A percentile compares a stretch with the other conserved stretches of the same genome.
phyloP scores from a whole-genome alignment of 805 yeast species.

The Suhomyces kilbournensis region DNA sequence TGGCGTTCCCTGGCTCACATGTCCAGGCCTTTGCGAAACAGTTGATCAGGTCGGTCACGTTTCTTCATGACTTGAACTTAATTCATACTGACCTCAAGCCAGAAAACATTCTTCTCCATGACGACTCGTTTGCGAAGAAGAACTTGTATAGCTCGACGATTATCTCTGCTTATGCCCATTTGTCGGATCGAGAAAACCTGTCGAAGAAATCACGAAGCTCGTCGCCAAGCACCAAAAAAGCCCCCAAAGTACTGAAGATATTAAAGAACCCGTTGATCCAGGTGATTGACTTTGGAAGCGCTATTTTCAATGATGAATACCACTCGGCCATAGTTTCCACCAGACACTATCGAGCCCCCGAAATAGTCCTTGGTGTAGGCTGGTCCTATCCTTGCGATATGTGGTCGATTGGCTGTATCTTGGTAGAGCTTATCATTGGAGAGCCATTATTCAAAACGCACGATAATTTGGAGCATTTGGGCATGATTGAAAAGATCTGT shows the following conservation, averaged over 20 bases:
- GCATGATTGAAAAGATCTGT: constrained; percentile 84
- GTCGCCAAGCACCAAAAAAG: constrained; percentile 13
- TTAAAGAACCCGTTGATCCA: constrained; percentile 78
- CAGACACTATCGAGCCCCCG: constrained; percentile 96
- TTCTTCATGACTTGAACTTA: constrained; percentile 81
- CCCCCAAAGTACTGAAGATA: constrained; percentile 42
- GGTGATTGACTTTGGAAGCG: constrained; percentile 95
- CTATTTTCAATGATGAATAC: constrained; percentile 89
- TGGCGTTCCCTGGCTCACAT: constrained; percentile 93
- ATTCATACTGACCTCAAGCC: constrained; percentile 98
- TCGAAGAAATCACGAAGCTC: constrained; percentile 1
- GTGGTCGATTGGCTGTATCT: constrained; percentile 95
- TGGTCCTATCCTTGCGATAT: constrained; percentile 97
- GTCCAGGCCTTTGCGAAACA: constrained; percentile 87
- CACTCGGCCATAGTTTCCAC: constrained; percentile 92
- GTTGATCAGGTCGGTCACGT: constrained; percentile 78
- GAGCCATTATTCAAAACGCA: constrained; percentile 94
- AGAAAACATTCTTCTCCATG: constrained; percentile 77
- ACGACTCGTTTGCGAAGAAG: constrained; percentile 45
- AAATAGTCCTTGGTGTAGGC: constrained; percentile 88
- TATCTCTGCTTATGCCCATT: constrained; percentile 30
- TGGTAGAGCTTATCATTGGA: constrained; percentile 89
- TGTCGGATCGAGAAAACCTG: constrained; percentile 8
- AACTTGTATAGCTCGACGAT: constrained; percentile 32
- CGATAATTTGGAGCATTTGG: constrained; percentile 90